Conservation (phyloP, 2,329 filamentous ascomycete species). For the Penicillium sp. region DNA sequence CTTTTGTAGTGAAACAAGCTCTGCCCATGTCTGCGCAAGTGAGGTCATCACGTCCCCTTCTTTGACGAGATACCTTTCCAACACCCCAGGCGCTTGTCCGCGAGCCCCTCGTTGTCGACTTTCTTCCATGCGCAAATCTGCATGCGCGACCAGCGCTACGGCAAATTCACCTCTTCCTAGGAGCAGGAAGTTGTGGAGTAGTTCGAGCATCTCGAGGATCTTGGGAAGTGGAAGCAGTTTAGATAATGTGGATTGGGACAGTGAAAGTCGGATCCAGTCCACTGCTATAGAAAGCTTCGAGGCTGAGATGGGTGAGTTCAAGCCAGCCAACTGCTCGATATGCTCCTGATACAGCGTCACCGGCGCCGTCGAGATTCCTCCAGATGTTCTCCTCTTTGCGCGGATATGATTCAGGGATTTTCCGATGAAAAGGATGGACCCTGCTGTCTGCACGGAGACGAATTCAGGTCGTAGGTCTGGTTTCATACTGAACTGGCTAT, state of each 20-base stretch:
- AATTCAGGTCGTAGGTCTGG: conserved; percentile 68
- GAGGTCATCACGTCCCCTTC: conserved; percentile 79
- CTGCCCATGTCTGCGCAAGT: conserved; percentile 70
- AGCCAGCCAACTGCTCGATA: conserved; percentile 57
- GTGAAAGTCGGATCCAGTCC: conserved; percentile 67
- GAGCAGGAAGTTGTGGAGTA: conserved; percentile 82
- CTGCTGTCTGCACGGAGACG: conserved; percentile 66
- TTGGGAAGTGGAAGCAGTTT: conserved; percentile 71
- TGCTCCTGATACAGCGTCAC: conserved; percentile 46
- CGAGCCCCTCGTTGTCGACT: conserved; percentile 59
- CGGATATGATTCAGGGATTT: conserved; percentile 81
- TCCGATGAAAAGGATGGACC: conserved; percentile 85
- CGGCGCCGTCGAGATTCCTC: conserved; percentile 47
- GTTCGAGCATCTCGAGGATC: conserved; percentile 68
- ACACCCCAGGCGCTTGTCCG: conserved; percentile 48
- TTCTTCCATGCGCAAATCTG: conserved; percentile 70
- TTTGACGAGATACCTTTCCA: conserved; percentile 67
- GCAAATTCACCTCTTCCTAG: conserved; percentile 88
- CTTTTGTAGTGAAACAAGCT: conserved; percentile 68
- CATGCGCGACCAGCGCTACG: conserved; percentile 76
- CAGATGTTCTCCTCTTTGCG: conserved; percentile 42
- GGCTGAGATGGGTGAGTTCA: conserved; percentile 69
- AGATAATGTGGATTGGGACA: conserved; percentile 79
- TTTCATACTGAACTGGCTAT: conserved; percentile 55
- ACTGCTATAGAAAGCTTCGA: conserved; percentile 67